phyloP scores from a whole-genome alignment of 768 basidiomycete species.

The Pisolithus orientalis region DNA sequence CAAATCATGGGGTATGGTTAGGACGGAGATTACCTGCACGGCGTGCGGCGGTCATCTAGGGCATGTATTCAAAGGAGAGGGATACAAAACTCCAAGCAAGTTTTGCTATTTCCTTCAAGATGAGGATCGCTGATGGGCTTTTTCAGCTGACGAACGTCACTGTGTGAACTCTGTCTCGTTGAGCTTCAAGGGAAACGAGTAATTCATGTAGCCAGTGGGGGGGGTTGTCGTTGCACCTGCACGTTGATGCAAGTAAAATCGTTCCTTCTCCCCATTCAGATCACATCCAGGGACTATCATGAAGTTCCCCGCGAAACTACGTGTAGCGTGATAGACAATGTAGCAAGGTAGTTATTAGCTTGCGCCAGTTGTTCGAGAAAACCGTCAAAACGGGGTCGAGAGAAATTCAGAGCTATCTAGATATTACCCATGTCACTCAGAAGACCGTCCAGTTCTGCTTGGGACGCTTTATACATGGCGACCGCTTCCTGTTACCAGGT shows the following conservation, averaged over 20 bases:
- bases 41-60: conserved; percentile 93
- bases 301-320: too few relatives aligned
- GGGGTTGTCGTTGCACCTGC: too few relatives aligned
- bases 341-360: too few relatives aligned
- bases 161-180: conserved; percentile 89
- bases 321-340: too few relatives aligned
- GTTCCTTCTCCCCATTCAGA: background rate
- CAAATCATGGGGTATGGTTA: conserved; percentile 51
- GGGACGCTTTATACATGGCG: conserved; percentile 63
- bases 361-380: too few relatives aligned
- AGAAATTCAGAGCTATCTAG: background rate
- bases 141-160: conserved; percentile 72
- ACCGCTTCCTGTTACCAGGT: conserved; percentile 52
- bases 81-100: conserved; percentile 72
- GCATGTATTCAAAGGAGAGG: conserved; percentile 93
- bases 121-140: background rate
- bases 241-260: too few relatives aligned
- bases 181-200: conserved; percentile 49
- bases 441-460: conserved; percentile 81
- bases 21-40: conserved; percentile 85
- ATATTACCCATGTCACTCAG: background rate
- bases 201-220: background rate
- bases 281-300: background rate
- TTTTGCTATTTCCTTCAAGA: conserved; percentile 4
- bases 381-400: too few relatives aligned